Evolutionary conservation across 768 basidiomycete genomes (phyloP).

Genomic region (Lentinula guzmanii): DNA sequence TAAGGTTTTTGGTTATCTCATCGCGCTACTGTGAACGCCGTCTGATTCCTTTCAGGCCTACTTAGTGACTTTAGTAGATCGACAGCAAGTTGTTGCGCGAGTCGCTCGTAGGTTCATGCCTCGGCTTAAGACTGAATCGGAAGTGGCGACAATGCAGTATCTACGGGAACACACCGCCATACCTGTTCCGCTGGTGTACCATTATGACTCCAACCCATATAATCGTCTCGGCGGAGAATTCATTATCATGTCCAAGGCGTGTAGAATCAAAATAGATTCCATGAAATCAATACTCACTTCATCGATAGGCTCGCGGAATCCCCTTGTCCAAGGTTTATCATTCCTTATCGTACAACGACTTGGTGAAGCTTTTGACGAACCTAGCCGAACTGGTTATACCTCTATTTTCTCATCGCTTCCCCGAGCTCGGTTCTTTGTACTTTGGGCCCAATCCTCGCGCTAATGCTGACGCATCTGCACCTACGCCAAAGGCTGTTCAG

Average conservation of each 20-base stretch:
- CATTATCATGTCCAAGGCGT: slow-evolving; percentile 83
- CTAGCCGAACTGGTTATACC: slow-evolving; percentile 65
- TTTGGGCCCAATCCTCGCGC: slow-evolving; percentile 36
- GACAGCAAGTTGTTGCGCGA: slow-evolving; percentile 63
- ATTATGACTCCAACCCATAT: slow-evolving; percentile 78
- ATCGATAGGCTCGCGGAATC: slow-evolving; percentile 61
- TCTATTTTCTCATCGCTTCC: slow-evolving; percentile 72
- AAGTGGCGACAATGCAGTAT: slow-evolving; percentile 81
- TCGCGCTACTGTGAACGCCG: background rate
- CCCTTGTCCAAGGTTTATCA: slow-evolving; percentile 70
- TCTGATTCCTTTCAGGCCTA: slow-evolving; percentile 50
- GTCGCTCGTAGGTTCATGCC: slow-evolving; percentile 86
- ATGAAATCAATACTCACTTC: slow-evolving; percentile 2
- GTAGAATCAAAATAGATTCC: background rate
- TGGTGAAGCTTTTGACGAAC: slow-evolving; percentile 61
- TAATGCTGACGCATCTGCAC: slow-evolving; percentile 26
- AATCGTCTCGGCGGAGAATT: slow-evolving; percentile 83
- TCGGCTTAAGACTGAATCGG: slow-evolving; percentile 79
- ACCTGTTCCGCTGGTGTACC: slow-evolving; percentile 71
- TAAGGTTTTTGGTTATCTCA: slow-evolving; percentile 38
- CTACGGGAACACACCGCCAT: slow-evolving; percentile 63
- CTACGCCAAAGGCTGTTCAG: slow-evolving; percentile 38
- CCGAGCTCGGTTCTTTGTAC: slow-evolving; percentile 71
- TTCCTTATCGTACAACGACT: slow-evolving; percentile 57
- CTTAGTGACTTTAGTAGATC: slow-evolving; percentile 59